Evolutionary conservation across 768 basidiomycete species (phyloP).

Genomic region (Candolleomyces efflorescens): DNA sequence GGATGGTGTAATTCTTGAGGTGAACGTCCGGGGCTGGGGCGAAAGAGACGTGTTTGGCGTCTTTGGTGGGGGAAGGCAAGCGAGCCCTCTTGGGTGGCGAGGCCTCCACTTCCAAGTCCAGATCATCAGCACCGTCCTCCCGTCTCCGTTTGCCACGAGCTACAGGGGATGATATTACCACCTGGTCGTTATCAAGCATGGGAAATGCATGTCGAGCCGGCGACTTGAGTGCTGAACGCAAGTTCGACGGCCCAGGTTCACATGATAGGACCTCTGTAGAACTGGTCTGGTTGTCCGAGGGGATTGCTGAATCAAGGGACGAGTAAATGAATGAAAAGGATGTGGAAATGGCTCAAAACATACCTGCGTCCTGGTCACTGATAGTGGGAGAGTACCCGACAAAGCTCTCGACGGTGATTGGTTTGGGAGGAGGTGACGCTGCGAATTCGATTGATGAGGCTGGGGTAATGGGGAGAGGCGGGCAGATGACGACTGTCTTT

Average conservation of each 20-base stretch:
- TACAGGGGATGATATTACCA: background rate
- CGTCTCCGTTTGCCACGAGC: background rate
- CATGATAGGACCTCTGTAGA: background rate
- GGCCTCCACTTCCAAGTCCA: background rate
- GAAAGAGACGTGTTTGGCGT: background rate
- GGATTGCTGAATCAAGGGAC: background rate
- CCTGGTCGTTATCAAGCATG: background rate
- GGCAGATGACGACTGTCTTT: background rate
- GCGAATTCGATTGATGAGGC: background rate
- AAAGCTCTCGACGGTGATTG: background rate
- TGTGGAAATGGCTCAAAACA: too few species aligned
- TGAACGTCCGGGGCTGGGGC: background rate
- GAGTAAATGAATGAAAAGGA: background rate
- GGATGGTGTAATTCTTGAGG: constrained; percentile 2
- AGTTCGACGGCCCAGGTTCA: background rate
- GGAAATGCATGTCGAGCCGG: background rate
- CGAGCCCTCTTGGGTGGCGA: background rate
- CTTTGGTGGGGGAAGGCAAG: background rate
- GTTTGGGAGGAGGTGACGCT: background rate
- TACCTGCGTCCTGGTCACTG: too few species aligned
- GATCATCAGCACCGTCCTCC: background rate
- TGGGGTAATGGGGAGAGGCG: background rate
- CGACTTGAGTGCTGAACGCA: background rate
- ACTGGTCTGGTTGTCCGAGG: background rate
- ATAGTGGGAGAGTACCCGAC: background rate